Base-by-base conservation (phyloP, 805 yeast genomes). In the Starmerella roubikii region DNA sequence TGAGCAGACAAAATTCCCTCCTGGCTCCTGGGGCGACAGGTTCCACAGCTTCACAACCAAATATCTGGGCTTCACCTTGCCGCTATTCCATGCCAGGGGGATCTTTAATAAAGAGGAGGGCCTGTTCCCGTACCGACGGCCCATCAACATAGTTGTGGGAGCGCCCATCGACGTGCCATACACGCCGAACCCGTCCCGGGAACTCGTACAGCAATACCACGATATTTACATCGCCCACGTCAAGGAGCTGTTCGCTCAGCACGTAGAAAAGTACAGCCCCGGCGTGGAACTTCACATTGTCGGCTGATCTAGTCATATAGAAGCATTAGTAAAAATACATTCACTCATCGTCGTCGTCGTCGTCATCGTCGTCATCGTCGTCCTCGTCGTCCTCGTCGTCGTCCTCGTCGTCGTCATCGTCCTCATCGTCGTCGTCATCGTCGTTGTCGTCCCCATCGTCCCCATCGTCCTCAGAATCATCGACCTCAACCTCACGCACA, bases 11-110 rank as follows among this genome's bases (percentile, higher is more conserved):
- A 59, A 60, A 35, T 67, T 72, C 12, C 59, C 59, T 22, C 56
- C 60, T 2, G 56, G 60, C 13, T 68, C 79, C 0, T 51, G 56
- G 55, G 68, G 69, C 20, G 68, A 73, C 51, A 61, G 64, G 39
- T 55, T 79, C 37, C 97, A 88, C 57, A 57, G 68, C 25, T 72
- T 83, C 74, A 55, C 88, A 53, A 88, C 91, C 52, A 64, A 64
- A 22, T 66, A 61, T 27, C 68, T 76, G 38, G 91, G 88, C 1
- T 88, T 88, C 59, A 86, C 98, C 0, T 53, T 91, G 4, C 98
- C 98, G 1, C 71, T 91, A 35, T 80, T 91, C 61, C 78, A 82
- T 55, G 95, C 95, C 1, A 66, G 97, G 32, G 96, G 97, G 0
- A 66, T 91, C 1, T 86, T 88, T 60, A 83, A 88, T 52, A 15